Evolutionary conservation across 345 rosid genomes (phyloP), one percentile per base, ranked within the genome.

Genomic region (Eucalyptus tenuipes): DNA sequence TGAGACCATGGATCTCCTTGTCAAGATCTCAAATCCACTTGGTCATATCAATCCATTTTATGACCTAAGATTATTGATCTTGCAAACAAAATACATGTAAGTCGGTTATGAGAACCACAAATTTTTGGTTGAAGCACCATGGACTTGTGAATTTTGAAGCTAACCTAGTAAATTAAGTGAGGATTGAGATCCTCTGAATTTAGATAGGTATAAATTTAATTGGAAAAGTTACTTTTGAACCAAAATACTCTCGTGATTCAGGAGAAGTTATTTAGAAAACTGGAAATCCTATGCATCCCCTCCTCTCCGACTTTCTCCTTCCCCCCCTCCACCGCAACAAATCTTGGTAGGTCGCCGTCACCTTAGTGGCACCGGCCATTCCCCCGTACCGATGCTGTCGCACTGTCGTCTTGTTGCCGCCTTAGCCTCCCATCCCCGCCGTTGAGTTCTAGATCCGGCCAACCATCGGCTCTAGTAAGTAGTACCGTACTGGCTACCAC

Each of bases 21-120:
- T 87, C 75, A 66, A 89, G 88, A 71, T 92, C 79, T 89, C 6
- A 86, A 53, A 89, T 90, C 92, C 90, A 86, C 88, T 92, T 86
- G 91, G 71, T 55, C 48, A 44, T 86, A 33, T 57, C 11, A 31
- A 22, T 75, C 68, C 68, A 61, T 29, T 61, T 20, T 20, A 20
- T 20, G 7, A 22, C 47, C 82, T 20, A 40, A 71, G 9, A 40
- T 22, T 40, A 75, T 75, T 10, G 24, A 75, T 20, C 45, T 75
- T 75, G 47, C 15, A 40, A 37, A 10, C 3, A 75, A 75, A 11
- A 20, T 2, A 10, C 84, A 0, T 75, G 16, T 40, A 40, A 25
- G 6, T 31, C 10, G 47, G 47, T 75, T 40, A 40, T 3, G 29
- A 71, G 37, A 20, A 71, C 25, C 82, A 37, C 3, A 71, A 10